These are phyloP conservation scores for Grigorovia yakushimaensis DNA, from an alignment of 805 yeast genomes.

Conservation along the genomic window DNA sequence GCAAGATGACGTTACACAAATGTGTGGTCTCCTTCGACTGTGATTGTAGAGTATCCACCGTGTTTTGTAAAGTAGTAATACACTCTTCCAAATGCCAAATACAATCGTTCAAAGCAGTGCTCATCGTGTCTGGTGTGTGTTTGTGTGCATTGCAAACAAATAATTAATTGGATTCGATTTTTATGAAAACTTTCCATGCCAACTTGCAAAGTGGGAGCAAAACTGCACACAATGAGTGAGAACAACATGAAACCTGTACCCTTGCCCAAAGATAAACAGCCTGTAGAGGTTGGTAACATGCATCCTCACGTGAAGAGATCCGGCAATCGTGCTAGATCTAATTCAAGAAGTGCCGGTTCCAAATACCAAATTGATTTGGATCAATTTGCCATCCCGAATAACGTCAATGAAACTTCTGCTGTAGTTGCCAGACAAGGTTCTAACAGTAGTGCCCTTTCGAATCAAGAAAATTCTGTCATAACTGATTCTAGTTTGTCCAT, in stretches of 20 bases:
- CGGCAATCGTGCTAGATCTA: slow-evolving; percentile 15
- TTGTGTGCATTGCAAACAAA: too few species aligned
- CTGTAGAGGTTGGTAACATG: not conserved
- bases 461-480: too few species aligned
- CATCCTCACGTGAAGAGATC: not conserved
- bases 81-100: slow-evolving; percentile 16
- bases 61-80: slow-evolving; percentile 12
- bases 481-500: not conserved
- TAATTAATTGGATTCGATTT: not conserved
- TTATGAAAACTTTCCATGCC: too few species aligned
- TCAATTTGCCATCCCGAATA: slow-evolving; percentile 3
- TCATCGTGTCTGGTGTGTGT: slow-evolving; percentile 9
- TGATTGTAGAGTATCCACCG: slow-evolving; percentile 13
- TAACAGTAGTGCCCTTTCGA: too few species aligned
- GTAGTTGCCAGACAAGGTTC: too few species aligned
- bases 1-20: slow-evolving; percentile 18
- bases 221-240: too few species aligned
- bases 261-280: not conserved
- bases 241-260: not conserved
- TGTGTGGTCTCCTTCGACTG: slow-evolving; percentile 15
- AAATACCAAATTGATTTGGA: slow-evolving; percentile 7
- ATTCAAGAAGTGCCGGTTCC: slow-evolving; percentile 23
- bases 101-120: slow-evolving; percentile 16
- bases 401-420: too few species aligned
- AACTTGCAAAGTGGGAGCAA: too few species aligned